Evolutionary conservation across 768 basidiomycete genomes (phyloP).

Genomic region (Rhodosporidiobolus odoratus): DNA sequence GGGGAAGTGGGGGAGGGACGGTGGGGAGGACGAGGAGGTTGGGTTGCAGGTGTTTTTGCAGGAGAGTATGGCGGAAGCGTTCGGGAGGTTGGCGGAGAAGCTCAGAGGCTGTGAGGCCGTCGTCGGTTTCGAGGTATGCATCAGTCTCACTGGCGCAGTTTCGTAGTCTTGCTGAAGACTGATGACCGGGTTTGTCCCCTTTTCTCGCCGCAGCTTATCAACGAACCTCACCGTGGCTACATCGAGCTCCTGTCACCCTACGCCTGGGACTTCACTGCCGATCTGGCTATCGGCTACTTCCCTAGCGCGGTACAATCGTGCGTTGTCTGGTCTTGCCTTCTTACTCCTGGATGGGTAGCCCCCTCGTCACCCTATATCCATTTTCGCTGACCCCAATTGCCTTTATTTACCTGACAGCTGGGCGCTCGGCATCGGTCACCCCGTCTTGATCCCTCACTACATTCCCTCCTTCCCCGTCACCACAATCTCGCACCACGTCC

Average conservation of each 20-base stretch:
- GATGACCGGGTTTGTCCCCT: too few species aligned
- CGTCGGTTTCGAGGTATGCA: slow-evolving; percentile 75
- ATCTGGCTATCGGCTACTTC: slow-evolving; percentile 65
- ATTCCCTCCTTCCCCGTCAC: slow-evolving; percentile 84
- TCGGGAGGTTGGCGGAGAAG: slow-evolving; percentile 60
- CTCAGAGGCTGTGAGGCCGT: slow-evolving; percentile 73
- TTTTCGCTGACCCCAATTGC: slow-evolving; percentile 63
- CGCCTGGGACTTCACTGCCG: slow-evolving; percentile 86
- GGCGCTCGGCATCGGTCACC: slow-evolving; percentile 81
- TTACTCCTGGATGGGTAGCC: too few species aligned
- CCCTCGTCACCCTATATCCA: neutral
- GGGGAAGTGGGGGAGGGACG: slow-evolving; percentile 49
- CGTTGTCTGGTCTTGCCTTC: neutral
- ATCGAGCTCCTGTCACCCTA: slow-evolving; percentile 75
- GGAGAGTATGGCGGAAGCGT: slow-evolving; percentile 71
- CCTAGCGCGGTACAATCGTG: slow-evolving; percentile 62
- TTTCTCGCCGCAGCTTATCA: slow-evolving; percentile 35
- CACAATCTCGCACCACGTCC: slow-evolving; percentile 54
- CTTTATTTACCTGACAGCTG: slow-evolving; percentile 60
- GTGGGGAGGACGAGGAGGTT: slow-evolving; percentile 51
- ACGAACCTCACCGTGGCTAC: slow-evolving; percentile 70
- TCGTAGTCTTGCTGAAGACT: slow-evolving; percentile 1
- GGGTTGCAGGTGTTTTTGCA: slow-evolving; percentile 79
- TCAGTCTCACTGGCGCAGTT: neutral
- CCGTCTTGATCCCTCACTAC: slow-evolving; percentile 72